Evolutionary conservation across 495 filamentous ascomycete species (phyloP), one percentile per base, ranked within the genome.

Genomic region (Annulohypoxylon stygium): DNA sequence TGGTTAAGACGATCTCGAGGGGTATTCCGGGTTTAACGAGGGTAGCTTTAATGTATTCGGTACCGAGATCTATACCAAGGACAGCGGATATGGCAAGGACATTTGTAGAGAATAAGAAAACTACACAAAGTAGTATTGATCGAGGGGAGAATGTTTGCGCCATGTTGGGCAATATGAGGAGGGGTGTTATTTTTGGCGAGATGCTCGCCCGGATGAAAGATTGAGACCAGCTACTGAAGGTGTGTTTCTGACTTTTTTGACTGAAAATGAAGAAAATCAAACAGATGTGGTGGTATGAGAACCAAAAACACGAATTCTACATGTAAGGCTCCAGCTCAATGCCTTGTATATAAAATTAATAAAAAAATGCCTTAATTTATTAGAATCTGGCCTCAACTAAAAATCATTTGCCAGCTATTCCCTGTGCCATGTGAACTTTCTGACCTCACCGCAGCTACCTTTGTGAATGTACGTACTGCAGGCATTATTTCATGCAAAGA

Each of bases 11-110:
- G 72, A 99, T 98, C 77, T 98, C 97, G 80, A 98, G 93, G 10
- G 97, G 97, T 65, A 98, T 97, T 69, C 96, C 96, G 2, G 97
- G 97, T 81, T 99, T 99, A 67, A 99, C 95, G 33, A 98, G 89
- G 2, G 93, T 90, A 14, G 95, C 95, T 86, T 98, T 99, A 79
- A 99, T 91, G 82, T 97, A 98, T 82, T 97, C 94, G 51, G 97
- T 98, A 59, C 96, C 96, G 11, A 99, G 86, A 83, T 99, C 96
- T 71, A 99, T 86, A 41, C 96, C 96, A 18, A 99, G 84, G 51
- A 99, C 94, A 48, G 91, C 91, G 43, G 92, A 86, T 67, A 83
- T 80, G 74, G 87, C 87, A 48, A 85, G 81, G 50, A 83, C 86
- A 58, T 84, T 81, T 33, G 82, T 77, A 51, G 83, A 82, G 66